A percentile compares a stretch with the other conserved stretches of the same genome.
phyloP scores from a whole-genome alignment of 192 early-diverging fungal genomes.

The Coemansia sp. region DNA sequence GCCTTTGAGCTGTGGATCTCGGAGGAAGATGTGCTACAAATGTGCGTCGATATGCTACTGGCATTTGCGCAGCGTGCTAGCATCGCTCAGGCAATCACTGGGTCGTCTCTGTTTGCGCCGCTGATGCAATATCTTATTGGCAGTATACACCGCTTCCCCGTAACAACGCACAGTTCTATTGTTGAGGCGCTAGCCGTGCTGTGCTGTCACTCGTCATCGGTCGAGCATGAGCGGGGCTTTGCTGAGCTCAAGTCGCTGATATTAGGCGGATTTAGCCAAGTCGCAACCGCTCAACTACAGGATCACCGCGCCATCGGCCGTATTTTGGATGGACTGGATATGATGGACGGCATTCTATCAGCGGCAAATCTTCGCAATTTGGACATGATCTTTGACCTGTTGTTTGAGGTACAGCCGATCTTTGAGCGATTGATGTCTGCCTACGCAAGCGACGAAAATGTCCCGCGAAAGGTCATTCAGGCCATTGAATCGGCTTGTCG shows the following conservation, averaged over 20 bases:
- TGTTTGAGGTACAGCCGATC: slow-evolving; percentile 45
- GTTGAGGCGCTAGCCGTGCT: slow-evolving; percentile 44
- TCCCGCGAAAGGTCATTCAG: slow-evolving; percentile 36
- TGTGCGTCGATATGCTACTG: slow-evolving; percentile 44
- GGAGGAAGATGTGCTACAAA: slow-evolving; percentile 49
- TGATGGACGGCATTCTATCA: slow-evolving; percentile 52
- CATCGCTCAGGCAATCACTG: slow-evolving; percentile 38
- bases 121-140: slow-evolving; percentile 37
- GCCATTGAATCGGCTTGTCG: slow-evolving; percentile 42
- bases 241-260: slow-evolving; percentile 38
- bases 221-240: slow-evolving; percentile 34
- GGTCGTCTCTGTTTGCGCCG: slow-evolving; percentile 30
- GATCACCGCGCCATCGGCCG: slow-evolving; percentile 28
- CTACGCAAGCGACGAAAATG: slow-evolving; percentile 30
- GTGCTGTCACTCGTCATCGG: slow-evolving; percentile 36
- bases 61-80: slow-evolving; percentile 37
- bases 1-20: slow-evolving; percentile 47
- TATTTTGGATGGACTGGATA: slow-evolving; percentile 51
- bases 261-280: slow-evolving; percentile 19
- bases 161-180: slow-evolving; percentile 46
- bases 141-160: slow-evolving; percentile 45
- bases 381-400: slow-evolving; percentile 40
- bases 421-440: slow-evolving; percentile 33
- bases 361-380: slow-evolving; percentile 49
- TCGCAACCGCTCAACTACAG: slow-evolving; percentile 17